These are phyloP conservation scores for Tribonema minus DNA, from an alignment of 108 stramenopile species.

Conservation along the genomic window DNA sequence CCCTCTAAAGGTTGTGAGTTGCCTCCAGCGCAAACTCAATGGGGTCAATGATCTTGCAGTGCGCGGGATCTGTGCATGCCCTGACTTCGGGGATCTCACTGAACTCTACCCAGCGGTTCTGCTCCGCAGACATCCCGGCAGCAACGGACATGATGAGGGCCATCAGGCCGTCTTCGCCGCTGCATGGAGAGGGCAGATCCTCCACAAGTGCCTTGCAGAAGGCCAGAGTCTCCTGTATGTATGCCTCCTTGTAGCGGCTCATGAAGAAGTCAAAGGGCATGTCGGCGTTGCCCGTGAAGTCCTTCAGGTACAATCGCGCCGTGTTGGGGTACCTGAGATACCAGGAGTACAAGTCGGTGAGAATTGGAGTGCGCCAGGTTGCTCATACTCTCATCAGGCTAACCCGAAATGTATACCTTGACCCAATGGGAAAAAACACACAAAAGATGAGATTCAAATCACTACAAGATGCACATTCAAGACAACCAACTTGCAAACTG, in stretches of 20 bases:
- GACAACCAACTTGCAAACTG: too few species aligned
- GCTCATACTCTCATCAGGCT: too few species aligned
- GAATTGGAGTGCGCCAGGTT: too few species aligned
- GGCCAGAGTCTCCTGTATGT: constrained; percentile 73
- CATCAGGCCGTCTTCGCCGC: constrained; percentile 87
- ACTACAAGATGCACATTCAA: too few species aligned
- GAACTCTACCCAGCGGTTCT: constrained; percentile 39
- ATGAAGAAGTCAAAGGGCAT: constrained; percentile 95
- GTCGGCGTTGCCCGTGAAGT: constrained; percentile 93
- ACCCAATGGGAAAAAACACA: too few species aligned
- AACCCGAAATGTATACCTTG: too few species aligned
- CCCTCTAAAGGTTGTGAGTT: too few species aligned
- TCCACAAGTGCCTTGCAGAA: constrained; percentile 88
- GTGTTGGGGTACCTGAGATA: not conserved
- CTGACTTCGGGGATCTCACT: constrained; percentile 26
- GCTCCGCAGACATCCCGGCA: constrained; percentile 29
- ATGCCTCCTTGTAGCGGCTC: constrained; percentile 80
- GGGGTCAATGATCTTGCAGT: constrained; percentile 30
- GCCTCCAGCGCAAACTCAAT: constrained; percentile 31
- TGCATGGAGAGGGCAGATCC: constrained; percentile 85
- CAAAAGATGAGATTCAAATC: too few species aligned
- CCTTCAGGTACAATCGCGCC: constrained; percentile 47
- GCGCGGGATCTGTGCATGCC: constrained; percentile 3
- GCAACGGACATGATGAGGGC: constrained; percentile 94
- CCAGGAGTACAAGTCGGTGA: too few species aligned